Conservation (phyloP, 352 stramenopile species). For the Pythium volutum region DNA sequence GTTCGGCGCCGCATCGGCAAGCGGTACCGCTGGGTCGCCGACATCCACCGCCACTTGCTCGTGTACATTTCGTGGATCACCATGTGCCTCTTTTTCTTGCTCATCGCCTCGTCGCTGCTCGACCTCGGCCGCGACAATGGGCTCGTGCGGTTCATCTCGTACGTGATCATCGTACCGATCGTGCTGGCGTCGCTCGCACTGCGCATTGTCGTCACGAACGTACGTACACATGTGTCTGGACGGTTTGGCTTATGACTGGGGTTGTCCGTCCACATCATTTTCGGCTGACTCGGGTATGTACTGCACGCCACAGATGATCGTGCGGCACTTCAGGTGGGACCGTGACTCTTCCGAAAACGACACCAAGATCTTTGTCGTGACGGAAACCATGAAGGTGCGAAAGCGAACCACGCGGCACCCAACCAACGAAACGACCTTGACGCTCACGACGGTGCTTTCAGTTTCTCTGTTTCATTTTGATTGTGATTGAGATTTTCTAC, state of each 20-base stretch:
- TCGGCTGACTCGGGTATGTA: not conserved
- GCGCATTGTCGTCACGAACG: slow-evolving; percentile 78
- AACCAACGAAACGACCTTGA: too few species aligned
- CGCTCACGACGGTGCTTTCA: slow-evolving; percentile 15
- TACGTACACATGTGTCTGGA: slow-evolving; percentile 29
- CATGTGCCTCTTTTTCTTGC: slow-evolving; percentile 42
- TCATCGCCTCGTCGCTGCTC: slow-evolving; percentile 55
- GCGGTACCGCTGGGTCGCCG: slow-evolving; percentile 68
- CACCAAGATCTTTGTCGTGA: slow-evolving; percentile 79
- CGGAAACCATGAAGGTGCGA: slow-evolving; percentile 57
- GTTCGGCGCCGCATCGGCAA: slow-evolving; percentile 60
- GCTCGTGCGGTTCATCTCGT: slow-evolving; percentile 49
- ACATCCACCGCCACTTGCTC: slow-evolving; percentile 79
- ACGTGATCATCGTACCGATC: slow-evolving; percentile 58
- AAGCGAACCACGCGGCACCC: too few species aligned
- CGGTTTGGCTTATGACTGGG: too few species aligned
- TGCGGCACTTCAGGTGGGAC: slow-evolving; percentile 80
- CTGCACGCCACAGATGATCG: slow-evolving; percentile 58
- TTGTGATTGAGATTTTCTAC: slow-evolving; percentile 80
- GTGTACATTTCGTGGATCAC: slow-evolving; percentile 72
- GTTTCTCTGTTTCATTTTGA: slow-evolving; percentile 68
- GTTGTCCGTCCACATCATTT: too few species aligned
- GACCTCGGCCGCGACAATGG: slow-evolving; percentile 47
- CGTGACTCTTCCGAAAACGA: slow-evolving; percentile 58
- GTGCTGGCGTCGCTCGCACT: slow-evolving; percentile 71